Percentiles rank a stretch among this genome's conserved stretches.
These are phyloP conservation scores for Parathielavia hyrcaniae DNA, from an alignment of 495 filamentous ascomycete species.

Conservation along the genomic window DNA sequence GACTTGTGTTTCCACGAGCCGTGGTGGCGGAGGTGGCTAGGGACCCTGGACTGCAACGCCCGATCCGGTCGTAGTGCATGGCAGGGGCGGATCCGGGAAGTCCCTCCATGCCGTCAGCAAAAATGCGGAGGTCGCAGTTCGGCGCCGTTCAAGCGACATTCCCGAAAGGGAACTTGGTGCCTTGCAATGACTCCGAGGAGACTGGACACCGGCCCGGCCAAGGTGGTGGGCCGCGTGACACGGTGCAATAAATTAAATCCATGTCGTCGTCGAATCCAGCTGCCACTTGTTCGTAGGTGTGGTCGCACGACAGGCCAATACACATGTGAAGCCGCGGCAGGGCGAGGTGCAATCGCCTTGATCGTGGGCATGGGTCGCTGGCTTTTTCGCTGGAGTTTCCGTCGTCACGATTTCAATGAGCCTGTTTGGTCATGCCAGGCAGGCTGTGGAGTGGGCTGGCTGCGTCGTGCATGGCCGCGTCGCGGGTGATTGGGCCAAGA, in stretches of 20 bases:
- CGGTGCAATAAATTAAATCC: constrained; percentile 3
- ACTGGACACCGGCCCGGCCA: constrained; percentile 12
- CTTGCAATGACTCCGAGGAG: constrained; percentile 20
- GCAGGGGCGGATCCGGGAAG: constrained; percentile 16
- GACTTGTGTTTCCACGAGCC: constrained; percentile 2
- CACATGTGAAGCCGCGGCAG: constrained; percentile 12
- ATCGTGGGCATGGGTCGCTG: neutral
- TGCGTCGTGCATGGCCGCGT: constrained; percentile 19
- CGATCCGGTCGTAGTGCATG: constrained; percentile 29
- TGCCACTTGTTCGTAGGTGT: constrained; percentile 17
- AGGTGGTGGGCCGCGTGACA: constrained; percentile 6
- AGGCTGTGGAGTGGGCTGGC: constrained; percentile 14
- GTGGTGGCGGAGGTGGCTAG: constrained; percentile 4
- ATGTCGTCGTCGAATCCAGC: constrained; percentile 9
- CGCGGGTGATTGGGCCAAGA: constrained; percentile 27
- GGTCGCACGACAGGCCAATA: constrained; percentile 24
- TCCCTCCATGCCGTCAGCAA: constrained; percentile 10
- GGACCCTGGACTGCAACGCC: constrained; percentile 15
- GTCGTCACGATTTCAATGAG: neutral
- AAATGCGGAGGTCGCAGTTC: constrained; percentile 32
- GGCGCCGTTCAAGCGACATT: constrained; percentile 32
- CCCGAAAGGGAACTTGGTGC: constrained; percentile 31
- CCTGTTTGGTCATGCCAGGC: constrained; percentile 20
- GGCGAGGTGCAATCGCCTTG: neutral
- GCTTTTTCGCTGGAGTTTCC: neutral